Evolutionary conservation across 305 asterid genomes (phyloP), one percentile per base, ranked within the genome.

Genomic region (Solanum aculeatissimum): DNA sequence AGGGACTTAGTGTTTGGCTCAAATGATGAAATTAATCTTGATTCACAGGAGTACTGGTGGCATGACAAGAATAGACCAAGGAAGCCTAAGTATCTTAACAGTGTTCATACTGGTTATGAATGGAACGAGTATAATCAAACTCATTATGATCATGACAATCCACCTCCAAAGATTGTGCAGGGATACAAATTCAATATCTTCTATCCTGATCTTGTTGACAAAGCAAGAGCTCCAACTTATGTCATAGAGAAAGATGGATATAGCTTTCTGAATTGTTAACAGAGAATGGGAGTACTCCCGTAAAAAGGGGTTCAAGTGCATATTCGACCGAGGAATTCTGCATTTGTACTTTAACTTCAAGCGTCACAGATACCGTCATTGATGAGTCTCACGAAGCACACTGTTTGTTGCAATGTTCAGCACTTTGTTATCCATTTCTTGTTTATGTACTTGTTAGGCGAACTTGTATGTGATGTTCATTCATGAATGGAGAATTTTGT

Each of bases 1-100:
- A 87, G 99, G 99, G 99, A 96, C 89, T 96, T 89, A 63, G 89
- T 95, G 43, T 96, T 96, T 89, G 99, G 99, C 83, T 89, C 97
- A 63, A 91, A 80, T 29, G 92, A 93, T 25, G 87, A 85, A 85
- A 80, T 85, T 10, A 85, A 81, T 71, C 62, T 85, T 55, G 87
- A 85, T 69, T 85, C 87, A 42, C 85, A 81, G 87, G 87, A 81
- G 49, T 85, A 85, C 78, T 81, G 85, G 85, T 85, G 87, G 87
- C 85, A 81, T 12, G 85, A 85, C 69, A 85, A 85, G 79, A 81
- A 85, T 47, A 80, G 85, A 10, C 87, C 85, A n/a, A 85, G 87
- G 65, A 85, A 85, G 57, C 87, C 87, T 4, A 85, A 81, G 78
- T 85, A 85, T 69, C 70, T 85, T 42, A 85, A 81, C 49, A 85